Base-by-base conservation (phyloP, 768 basidiomycete species). In the Leccinum variicolor region DNA sequence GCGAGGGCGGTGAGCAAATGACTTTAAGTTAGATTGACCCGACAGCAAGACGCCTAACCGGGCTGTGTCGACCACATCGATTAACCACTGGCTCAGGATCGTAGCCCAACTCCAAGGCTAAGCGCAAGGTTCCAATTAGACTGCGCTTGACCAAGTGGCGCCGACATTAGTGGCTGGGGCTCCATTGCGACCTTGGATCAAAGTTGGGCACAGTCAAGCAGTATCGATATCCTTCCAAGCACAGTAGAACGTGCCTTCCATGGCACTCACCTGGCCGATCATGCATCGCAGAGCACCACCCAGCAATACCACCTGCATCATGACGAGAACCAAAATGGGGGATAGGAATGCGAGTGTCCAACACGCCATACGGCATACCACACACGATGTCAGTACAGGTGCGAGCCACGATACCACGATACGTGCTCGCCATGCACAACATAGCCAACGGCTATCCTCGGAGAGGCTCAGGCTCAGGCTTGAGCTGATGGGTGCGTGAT, bases 21-120 rank as follows among this genome's bases (percentile, higher is more conserved):
- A 15, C 33, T 34, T 0, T 8, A n/a, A 14, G 17, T n/a, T n/a
- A n/a, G 17, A 7, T 6, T n/a, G n/a, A n/a, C 6, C 19, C 14
- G 28, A 54, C 46, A n/a, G 23, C 19, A 50, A 23, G 28, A 26
- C 2, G 9, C 48, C 8, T 59, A 78, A 31, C 11, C 3, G 4
- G 15, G 74, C 77, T 48, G 78, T 77, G n/a, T 75, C 77, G n/a
- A 63, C 46, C 53, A 77, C 36, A 8, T 39, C 36, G 17, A n/a
- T 39, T 9, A 9, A 39, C 39, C n/a, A 41, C 39, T 0, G 33
- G 6, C 13, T 39, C 17, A 8, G 3, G 17, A 39, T 39, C 17
- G 0, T 19, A 5, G 10, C 5, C 19, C 10, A 19, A 19, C 11
- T 13, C n/a, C 41, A 43, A 19, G 39, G 39, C 19, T 41, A 10